Conservation (phyloP, 1,284 basidiomycete genomes). For the Trichosporon ovoides region DNA sequence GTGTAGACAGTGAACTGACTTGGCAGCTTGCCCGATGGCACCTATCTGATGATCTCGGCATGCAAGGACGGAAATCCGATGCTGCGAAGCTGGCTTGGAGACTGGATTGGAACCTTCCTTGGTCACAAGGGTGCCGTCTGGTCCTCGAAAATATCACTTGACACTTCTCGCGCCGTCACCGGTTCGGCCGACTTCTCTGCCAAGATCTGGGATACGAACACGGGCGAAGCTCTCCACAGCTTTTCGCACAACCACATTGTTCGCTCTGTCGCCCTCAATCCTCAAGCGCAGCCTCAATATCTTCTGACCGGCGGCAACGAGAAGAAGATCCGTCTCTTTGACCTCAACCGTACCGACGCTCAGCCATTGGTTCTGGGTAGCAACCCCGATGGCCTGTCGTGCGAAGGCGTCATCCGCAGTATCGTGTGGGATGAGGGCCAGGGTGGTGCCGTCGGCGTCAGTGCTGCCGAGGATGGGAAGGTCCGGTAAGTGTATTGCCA, state of each 20-base stretch:
- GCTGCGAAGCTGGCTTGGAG: slow-evolving; percentile 93
- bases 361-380: slow-evolving; percentile 74
- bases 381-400: slow-evolving; percentile 54
- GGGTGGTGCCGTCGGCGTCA: slow-evolving; percentile 70
- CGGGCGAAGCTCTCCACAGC: slow-evolving; percentile 77
- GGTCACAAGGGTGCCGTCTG: slow-evolving; percentile 98
- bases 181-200: slow-evolving; percentile 97
- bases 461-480: slow-evolving; percentile 83
- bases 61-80: slow-evolving; percentile 97
- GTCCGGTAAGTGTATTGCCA: slow-evolving; percentile 62
- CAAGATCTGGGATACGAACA: slow-evolving; percentile 97
- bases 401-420: slow-evolving; percentile 85
- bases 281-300: slow-evolving; percentile 45
- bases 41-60: slow-evolving; percentile 82
- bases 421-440: slow-evolving; percentile 76
- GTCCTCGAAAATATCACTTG: slow-evolving; percentile 87
- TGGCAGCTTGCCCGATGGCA: slow-evolving; percentile 61
- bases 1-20: not conserved
- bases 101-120: slow-evolving; percentile 98
- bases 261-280: slow-evolving; percentile 74
- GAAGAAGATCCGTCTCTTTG: slow-evolving; percentile 94
- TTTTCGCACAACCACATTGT: slow-evolving; percentile 98
- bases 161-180: slow-evolving; percentile 79
- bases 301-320: slow-evolving; percentile 72
- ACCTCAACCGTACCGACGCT: slow-evolving; percentile 72